Base-by-base conservation (phyloP, 2,329 filamentous ascomycete species). In the Emericellopsis atlantica region DNA sequence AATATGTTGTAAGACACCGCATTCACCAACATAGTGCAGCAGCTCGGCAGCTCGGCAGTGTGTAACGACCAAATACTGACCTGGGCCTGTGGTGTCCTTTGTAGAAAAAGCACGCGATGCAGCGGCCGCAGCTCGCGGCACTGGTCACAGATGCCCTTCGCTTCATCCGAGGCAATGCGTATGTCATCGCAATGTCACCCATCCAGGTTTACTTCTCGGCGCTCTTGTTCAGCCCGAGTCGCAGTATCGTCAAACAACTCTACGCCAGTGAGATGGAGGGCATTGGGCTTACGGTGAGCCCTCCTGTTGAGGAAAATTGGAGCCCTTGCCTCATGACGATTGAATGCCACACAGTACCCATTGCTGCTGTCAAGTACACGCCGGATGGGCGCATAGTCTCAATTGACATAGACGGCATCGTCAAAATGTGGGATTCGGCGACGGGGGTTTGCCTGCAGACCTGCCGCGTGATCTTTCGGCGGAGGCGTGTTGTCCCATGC, bases 161-260 rank as follows among this genome's bases (percentile, higher is more conserved):
- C 9, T 44, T 44, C 21, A 6, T 44, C 14, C 24, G 22, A 10
- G 7, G 12, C 14, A 15, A 36, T 23, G 36, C 21, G 16, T 6
- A 5, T 6, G 11, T 33, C 21, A 40, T 45, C 16, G 43, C 42
- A 35, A 37, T 35, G 15, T 21, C 32, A 5, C 43, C 43, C 1
- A 23, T 45, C 16, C 43, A 45, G 38, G 31, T 32, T n/a, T 45
- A 45, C 24, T n/a, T 32, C 11, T 43, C 41, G 26, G 42, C 38
- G 3, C 42, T 44, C 12, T 7, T 44, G 6, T 44, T 44, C 36
- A 44, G 42, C 33, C 39, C 42, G 15, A 31, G 16, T 7, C 8
- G 32, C 4, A 43, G 42, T 26, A 15, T 16, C 15, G 15, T 38
- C 15, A 37, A 39, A 41, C 10, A 34, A 16, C 39, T 18, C 5